A percentile compares a stretch with the other conserved stretches of the same genome.
These are phyloP conservation scores for Discostella stelligeroides DNA, from an alignment of 108 stramenopile genomes.

Conservation along the genomic window DNA sequence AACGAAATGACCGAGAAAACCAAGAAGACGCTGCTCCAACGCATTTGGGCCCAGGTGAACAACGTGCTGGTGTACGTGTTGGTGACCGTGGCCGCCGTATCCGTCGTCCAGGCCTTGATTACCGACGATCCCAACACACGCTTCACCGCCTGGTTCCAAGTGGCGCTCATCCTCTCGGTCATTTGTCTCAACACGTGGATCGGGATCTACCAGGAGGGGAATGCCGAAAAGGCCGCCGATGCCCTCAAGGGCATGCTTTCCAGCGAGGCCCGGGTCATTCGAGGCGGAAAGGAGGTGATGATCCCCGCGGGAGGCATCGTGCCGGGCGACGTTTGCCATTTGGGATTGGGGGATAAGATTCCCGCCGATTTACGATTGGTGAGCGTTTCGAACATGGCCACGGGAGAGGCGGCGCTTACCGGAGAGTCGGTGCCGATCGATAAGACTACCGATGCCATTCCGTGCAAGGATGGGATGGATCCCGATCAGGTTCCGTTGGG, in stretches of 20 bases:
- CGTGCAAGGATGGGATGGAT: slow-evolving; percentile 23
- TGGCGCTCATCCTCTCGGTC: slow-evolving; percentile 66
- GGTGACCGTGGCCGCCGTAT: slow-evolving; percentile 71
- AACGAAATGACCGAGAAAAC: slow-evolving; percentile 69
- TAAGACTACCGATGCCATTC: slow-evolving; percentile 70
- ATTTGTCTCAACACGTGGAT: slow-evolving; percentile 79
- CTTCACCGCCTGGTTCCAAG: slow-evolving; percentile 66
- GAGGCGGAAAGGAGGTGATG: slow-evolving; percentile 67
- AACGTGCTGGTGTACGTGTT: slow-evolving; percentile 82
- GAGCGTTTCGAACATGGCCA: slow-evolving; percentile 67
- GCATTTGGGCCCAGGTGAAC: slow-evolving; percentile 75
- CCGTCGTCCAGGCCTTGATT: slow-evolving; percentile 55
- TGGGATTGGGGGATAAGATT: slow-evolving; percentile 77
- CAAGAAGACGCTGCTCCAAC: slow-evolving; percentile 67
- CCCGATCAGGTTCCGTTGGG: slow-evolving; percentile 78
- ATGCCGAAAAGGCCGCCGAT: slow-evolving; percentile 78
- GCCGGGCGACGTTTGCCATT: slow-evolving; percentile 76
- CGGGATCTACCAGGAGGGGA: slow-evolving; percentile 84
- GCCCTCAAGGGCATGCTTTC: slow-evolving; percentile 87
- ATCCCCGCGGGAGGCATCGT: slow-evolving; percentile 72
- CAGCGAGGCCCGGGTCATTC: slow-evolving; percentile 66
- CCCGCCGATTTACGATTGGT: slow-evolving; percentile 94
- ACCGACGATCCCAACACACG: slow-evolving; percentile 32
- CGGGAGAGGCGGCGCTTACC: slow-evolving; percentile 89
- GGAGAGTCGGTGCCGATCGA: slow-evolving; percentile 92